phyloP scores from a whole-genome alignment of 331 rosid species.

The Phaseolus coccineus region DNA sequence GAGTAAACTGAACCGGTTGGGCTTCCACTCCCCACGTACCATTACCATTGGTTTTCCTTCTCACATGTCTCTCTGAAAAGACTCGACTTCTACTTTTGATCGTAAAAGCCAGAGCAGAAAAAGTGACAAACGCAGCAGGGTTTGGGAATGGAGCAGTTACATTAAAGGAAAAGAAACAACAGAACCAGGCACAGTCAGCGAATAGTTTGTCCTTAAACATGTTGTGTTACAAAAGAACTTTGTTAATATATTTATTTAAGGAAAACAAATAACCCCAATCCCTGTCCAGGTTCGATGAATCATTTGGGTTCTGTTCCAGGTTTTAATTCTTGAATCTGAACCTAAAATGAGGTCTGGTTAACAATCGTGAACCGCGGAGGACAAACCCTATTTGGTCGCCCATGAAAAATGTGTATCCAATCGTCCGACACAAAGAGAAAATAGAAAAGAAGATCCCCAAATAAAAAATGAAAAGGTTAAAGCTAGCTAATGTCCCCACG shows the following conservation, averaged over 20 bases:
- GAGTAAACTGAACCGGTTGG: constrained; percentile 45
- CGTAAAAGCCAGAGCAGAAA: neutral
- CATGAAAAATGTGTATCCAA: constrained; percentile 18
- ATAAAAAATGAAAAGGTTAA: neutral
- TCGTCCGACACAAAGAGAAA: constrained; percentile 1
- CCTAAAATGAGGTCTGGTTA: constrained; percentile 21
- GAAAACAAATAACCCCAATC: neutral
- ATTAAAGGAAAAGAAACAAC: neutral
- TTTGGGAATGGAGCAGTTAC: neutral
- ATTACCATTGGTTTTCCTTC: constrained; percentile 48
- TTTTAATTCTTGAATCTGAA: constrained; percentile 20
- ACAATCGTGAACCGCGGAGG: constrained; percentile 7
- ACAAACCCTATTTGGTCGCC: constrained; percentile 36
- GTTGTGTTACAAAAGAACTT: neutral
- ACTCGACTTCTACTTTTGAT: constrained; percentile 28
- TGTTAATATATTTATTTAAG: neutral
- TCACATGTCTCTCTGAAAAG: constrained; percentile 45
- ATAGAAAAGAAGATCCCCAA: neutral
- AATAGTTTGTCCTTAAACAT: neutral
- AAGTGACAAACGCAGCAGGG: neutral
- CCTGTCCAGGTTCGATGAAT: constrained; percentile 62
- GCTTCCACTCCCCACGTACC: constrained; percentile 51
- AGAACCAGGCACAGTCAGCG: neutral
- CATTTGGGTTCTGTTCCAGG: neutral
- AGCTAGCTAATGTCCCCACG: neutral